Percentiles rank a stretch among this genome's conserved stretches.
Evolutionary conservation across 2,329 filamentous ascomycete genomes (phyloP).

Genomic region (Alternaria sp.): DNA sequence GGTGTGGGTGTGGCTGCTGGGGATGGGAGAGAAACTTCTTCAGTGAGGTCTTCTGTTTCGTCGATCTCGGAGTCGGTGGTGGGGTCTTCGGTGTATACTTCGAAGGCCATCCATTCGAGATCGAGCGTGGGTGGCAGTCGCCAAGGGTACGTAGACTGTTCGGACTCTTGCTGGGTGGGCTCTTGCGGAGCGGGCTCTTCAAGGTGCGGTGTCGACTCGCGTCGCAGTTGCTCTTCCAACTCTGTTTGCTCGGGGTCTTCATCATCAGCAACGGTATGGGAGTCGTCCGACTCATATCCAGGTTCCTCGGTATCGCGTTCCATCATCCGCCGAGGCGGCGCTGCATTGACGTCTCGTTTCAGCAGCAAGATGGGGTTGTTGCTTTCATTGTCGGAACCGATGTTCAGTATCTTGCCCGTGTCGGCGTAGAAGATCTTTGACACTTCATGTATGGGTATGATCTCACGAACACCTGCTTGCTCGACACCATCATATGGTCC

Average conservation of each 20-base stretch:
- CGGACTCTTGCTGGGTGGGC: conserved; percentile 15
- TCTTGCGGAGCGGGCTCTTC: conserved; percentile 14
- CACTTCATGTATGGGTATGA: conserved; percentile 74
- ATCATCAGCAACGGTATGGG: conserved; percentile 43
- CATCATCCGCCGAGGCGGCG: conserved; percentile 66
- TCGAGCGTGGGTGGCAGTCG: conserved; percentile 77
- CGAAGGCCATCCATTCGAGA: conserved; percentile 88
- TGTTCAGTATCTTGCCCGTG: conserved; percentile 86
- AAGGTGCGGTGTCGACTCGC: conserved; percentile 47
- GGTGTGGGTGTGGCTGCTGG: conserved; percentile 27
- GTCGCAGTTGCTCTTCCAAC: conserved; percentile 53
- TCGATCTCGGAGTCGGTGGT: conserved; percentile 62
- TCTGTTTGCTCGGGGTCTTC: conserved; percentile 53
- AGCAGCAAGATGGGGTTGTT: conserved; percentile 77
- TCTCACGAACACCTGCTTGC: conserved; percentile 69
- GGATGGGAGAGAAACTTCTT: conserved; percentile 22
- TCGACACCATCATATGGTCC: conserved; percentile 66
- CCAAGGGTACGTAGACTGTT: conserved; percentile 54
- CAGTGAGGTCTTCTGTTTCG: conserved; percentile 33
- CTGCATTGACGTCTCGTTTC: conserved; percentile 72
- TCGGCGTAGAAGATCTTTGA: conserved; percentile 95
- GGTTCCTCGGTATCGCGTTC: conserved; percentile 43
- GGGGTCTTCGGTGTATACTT: conserved; percentile 75
- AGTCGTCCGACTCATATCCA: conserved; percentile 46
- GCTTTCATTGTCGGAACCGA: conserved; percentile 70